Evolutionary conservation across 768 basidiomycete species (phyloP).

Genomic region (Amanita thiersii): DNA sequence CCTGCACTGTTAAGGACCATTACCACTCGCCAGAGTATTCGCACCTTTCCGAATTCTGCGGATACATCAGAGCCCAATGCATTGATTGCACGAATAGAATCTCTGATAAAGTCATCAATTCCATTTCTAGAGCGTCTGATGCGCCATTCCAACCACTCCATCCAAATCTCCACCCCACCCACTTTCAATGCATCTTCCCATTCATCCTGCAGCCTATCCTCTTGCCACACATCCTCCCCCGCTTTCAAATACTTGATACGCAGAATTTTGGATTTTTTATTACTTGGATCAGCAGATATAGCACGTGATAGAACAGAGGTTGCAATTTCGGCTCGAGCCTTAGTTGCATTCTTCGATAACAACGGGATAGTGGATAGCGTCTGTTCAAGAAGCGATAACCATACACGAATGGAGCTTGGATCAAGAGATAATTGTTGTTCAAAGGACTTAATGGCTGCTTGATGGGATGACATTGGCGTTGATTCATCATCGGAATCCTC

Average conservation of each 20-base stretch:
- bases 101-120: slow-evolving; percentile 44
- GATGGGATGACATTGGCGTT: slow-evolving; percentile 40
- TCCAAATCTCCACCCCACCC: slow-evolving; percentile 52
- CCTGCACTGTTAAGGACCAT: slow-evolving; percentile 61
- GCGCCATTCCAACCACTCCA: slow-evolving; percentile 78
- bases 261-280: slow-evolving; percentile 39
- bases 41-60: slow-evolving; percentile 45
- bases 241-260: slow-evolving; percentile 60
- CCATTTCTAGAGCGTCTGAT: slow-evolving; percentile 40
- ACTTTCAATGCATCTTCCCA: slow-evolving; percentile 62
- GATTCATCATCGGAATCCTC: slow-evolving; percentile 21
- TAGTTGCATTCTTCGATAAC: slow-evolving; percentile 59
- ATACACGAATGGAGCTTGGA: slow-evolving; percentile 45
- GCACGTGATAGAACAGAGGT: slow-evolving; percentile 63
- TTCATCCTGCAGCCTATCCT: slow-evolving; percentile 43
- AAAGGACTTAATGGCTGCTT: slow-evolving; percentile 48
- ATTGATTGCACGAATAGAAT: slow-evolving; percentile 38
- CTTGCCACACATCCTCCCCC: slow-evolving; percentile 67
- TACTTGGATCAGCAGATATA: slow-evolving; percentile 43
- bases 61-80: slow-evolving; percentile 31
- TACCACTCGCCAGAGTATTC: slow-evolving; percentile 66
- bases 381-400: slow-evolving; percentile 58
- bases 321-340: slow-evolving; percentile 63
- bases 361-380: slow-evolving; percentile 55
- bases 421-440: slow-evolving; percentile 45